Evolutionary conservation across 176 grass and related monocot species (phyloP), one percentile per base, ranked within the genome.

Genomic region (Olyra latifolia): DNA sequence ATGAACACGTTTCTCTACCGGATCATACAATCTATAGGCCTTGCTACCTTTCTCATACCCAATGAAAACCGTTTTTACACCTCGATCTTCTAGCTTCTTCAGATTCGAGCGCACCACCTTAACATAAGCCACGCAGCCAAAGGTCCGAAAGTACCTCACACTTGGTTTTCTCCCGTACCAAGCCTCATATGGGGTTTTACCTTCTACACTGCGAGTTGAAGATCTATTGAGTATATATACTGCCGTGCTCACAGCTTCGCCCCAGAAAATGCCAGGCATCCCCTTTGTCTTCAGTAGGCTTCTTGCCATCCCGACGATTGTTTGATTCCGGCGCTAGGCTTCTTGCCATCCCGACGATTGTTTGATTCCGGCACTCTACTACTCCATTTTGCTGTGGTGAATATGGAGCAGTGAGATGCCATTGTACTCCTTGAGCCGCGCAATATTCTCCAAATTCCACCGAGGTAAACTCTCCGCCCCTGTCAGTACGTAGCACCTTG

Each of bases 1-100:
- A 42, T 19, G 7, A 0, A 19, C 68, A 0, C 0, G 0, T 1
- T 5, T 1, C 8, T n/a, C 4, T 24, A 8, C 1, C 0, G 12
- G 45, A 16, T 71, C 68, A 29, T 9, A 71, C 10, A 50, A 1
- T 1, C 3, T 14, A 4, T 20, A 49, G 0, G 40, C 68, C 2
- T 71, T 71, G 1, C 43, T 6, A 0, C 42, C 43, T 27, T 2
- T 9, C 13, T 70, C 41, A 25, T 70, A 70, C 0, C n/a, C 22
- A 1, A 70, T 1, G 0, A 70, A 24, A 0, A 48, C 3, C 20
- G 11, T 28, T 0, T 7, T 24, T 0, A 0, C 9, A 4, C 32
- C 12, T 0, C 10, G 8, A 0, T 70, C 42, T 1, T 5, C 22
- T 1, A 48, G 1, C 10, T 46, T 48, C 0, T 3, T 17, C 19